phyloP scores from a whole-genome alignment of 106 monocot species.

The Allium fistulosum region DNA sequence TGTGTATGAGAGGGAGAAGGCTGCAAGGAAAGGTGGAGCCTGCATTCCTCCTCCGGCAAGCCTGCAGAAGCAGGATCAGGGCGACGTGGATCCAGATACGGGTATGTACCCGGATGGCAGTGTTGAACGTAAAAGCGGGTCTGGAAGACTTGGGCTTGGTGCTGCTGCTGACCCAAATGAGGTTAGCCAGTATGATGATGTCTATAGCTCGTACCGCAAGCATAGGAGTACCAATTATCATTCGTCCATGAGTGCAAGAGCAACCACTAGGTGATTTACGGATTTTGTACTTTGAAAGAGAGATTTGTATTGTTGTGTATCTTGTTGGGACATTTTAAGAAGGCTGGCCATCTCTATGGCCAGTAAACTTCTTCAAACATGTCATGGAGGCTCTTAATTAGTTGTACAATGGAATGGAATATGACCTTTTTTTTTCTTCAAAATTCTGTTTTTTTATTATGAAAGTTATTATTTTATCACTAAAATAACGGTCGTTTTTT shows the following conservation, averaged over 20 bases:
- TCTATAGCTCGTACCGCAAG: constrained; percentile 83
- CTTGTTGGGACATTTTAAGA: no score
- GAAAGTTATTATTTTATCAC: no score
- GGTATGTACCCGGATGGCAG: constrained; percentile 68
- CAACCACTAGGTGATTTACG: constrained; percentile 35
- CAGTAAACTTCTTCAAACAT: no score
- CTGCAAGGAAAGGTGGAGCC: constrained; percentile 70
- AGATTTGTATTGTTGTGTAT: no score
- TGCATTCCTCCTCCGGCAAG: constrained; percentile 87
- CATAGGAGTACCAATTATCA: constrained; percentile 93
- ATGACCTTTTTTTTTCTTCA: no score
- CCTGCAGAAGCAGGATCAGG: constrained; percentile 34
- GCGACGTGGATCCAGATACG: constrained; percentile 41
- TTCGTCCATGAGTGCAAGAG: constrained; percentile 77
- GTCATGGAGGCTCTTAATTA: no score
- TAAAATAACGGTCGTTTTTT: no score
- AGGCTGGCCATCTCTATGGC: no score
- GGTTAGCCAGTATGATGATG: constrained; percentile 90
- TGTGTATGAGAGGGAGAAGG: constrained; percentile 47
- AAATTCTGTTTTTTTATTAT: no score
- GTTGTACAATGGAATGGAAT: no score
- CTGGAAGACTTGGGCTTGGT: constrained; percentile 72
- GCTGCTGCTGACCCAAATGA: constrained; percentile 81
- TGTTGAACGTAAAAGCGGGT: constrained; percentile 47
- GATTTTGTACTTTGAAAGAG: neutral